A percentile compares a stretch with the other conserved stretches of the same genome.
phyloP scores from a whole-genome alignment of 176 grass and related monocot species.

The Rhynchospora breviuscula region DNA sequence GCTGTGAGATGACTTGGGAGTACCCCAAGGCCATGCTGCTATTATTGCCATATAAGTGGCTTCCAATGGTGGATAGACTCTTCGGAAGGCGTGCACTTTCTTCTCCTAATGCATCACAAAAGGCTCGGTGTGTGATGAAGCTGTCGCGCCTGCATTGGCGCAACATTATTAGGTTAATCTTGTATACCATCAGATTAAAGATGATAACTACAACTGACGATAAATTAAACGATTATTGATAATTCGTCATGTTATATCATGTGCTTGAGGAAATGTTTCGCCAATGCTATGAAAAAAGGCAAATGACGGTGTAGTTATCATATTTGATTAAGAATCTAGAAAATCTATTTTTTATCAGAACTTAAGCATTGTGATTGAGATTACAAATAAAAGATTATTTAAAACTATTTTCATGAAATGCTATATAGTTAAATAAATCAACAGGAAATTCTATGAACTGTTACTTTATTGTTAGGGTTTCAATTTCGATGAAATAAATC shows the following conservation, averaged over 20 bases:
- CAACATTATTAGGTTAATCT: neutral
- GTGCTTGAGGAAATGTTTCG: neutral
- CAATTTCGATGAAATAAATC: neutral
- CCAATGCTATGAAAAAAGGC: no score
- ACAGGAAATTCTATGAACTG: neutral
- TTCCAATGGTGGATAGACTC: slow-evolving; percentile 50
- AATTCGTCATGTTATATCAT: neutral
- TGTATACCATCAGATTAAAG: neutral
- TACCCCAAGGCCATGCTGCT: slow-evolving; percentile 66
- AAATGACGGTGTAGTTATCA: no score
- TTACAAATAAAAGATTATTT: neutral
- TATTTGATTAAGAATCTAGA: no score
- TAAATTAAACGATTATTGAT: neutral
- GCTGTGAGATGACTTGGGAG: slow-evolving; percentile 66
- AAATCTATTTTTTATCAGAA: no score
- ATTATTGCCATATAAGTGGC: slow-evolving; percentile 63
- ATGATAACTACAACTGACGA: neutral
- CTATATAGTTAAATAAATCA: neutral
- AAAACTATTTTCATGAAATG: neutral
- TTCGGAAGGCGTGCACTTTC: slow-evolving; percentile 71
- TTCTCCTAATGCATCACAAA: slow-evolving; percentile 84
- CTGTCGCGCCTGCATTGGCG: slow-evolving; percentile 33
- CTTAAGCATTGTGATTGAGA: neutral
- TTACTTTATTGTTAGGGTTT: neutral
- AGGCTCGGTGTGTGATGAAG: slow-evolving; percentile 96